Evolutionary conservation across 2,329 filamentous ascomycete genomes (phyloP), one percentile per base, ranked within the genome.

Genomic region (Calycina marina): DNA sequence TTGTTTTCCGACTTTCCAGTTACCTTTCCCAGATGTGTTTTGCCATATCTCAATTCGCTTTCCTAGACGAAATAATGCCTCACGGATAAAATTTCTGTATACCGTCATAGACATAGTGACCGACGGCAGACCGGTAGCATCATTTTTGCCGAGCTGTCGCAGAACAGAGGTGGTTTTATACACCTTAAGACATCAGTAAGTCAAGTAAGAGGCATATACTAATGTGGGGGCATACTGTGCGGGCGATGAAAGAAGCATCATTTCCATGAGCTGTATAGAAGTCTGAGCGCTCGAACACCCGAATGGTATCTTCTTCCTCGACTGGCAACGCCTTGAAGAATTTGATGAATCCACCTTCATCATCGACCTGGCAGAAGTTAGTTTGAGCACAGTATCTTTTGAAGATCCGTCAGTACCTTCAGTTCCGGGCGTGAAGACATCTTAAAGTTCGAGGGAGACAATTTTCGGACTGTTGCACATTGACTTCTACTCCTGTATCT

Each of bases 111-210:
- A 90, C 74, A 98, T 84, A 2, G 90, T 94, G 25, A 98, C 90
- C 2, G 90, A 98, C 4, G 85, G 73, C 2, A 98, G 69, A 29
- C 80, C 79, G n/a, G 78, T 82, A 38, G 81, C 74, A 52, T 85
- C 80, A 56, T 72, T 81, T 47, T 77, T 75, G 40, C 90, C 90
- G 14, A 98, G 70, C 47, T 90, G 85, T 45, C 88, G 76, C 14
- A 98, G 70, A 11, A 98, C 90, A 0, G 90, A 93, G 2, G 86
- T 96, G 4, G 90, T 96, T 61, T 93, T 93, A 69, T 98, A 98
- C 38, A 96, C 80, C 76, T 81, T 1, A 18, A 14, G 10, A 29
- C 15, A 30, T 39, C 17, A 29, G 28, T 36, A 20, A 17, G 24
- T 20, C 16, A 15, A 28, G 16, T 25, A 10, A 10, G 25, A 4